phyloP scores from a whole-genome alignment of 495 filamentous ascomycete species.

The Aspergillus wentii region DNA sequence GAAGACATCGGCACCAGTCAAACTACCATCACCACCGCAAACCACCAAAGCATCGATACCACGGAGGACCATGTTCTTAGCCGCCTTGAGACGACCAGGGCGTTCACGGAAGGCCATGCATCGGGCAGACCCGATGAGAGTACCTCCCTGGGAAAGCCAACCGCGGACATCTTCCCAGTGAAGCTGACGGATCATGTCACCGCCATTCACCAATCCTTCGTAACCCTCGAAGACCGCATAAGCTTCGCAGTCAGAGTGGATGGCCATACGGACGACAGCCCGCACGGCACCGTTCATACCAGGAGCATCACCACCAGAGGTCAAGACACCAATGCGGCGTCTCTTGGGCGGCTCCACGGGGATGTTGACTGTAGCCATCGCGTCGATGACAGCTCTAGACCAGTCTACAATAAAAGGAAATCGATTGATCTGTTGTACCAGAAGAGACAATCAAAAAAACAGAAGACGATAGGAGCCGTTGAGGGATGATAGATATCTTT shows the following conservation, averaged over 20 bases:
- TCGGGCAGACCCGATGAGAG: conserved; percentile 91
- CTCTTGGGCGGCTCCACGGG: conserved; percentile 45
- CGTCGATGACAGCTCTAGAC: conserved; percentile 7
- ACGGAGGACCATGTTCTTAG: conserved; percentile 86
- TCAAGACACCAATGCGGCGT: conserved; percentile 92
- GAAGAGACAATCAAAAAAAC: too few species aligned
- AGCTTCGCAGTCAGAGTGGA: conserved; percentile 79
- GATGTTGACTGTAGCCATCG: conserved; percentile 30
- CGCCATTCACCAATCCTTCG: conserved; percentile 88
- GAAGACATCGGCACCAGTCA: conserved; percentile 95
- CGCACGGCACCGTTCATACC: conserved; percentile 97
- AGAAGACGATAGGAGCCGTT: conserved; percentile 5
- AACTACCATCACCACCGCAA: conserved; percentile 93
- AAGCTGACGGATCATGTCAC: conserved; percentile 80
- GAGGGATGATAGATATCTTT: conserved; percentile 11
- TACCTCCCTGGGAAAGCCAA: conserved; percentile 91
- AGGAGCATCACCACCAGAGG: conserved; percentile 93
- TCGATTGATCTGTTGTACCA: conserved; percentile 8
- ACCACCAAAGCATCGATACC: conserved; percentile 97
- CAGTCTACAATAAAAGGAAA: conserved; percentile 7
- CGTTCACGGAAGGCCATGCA: conserved; percentile 88
- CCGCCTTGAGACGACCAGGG: conserved; percentile 71
- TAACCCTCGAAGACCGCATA: conserved; percentile 95
- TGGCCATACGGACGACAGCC: conserved; percentile 89
- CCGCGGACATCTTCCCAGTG: conserved; percentile 94